Evolutionary conservation across 176 grass and related monocot species (phyloP).

Genomic region (Neostapfia colusana): DNA sequence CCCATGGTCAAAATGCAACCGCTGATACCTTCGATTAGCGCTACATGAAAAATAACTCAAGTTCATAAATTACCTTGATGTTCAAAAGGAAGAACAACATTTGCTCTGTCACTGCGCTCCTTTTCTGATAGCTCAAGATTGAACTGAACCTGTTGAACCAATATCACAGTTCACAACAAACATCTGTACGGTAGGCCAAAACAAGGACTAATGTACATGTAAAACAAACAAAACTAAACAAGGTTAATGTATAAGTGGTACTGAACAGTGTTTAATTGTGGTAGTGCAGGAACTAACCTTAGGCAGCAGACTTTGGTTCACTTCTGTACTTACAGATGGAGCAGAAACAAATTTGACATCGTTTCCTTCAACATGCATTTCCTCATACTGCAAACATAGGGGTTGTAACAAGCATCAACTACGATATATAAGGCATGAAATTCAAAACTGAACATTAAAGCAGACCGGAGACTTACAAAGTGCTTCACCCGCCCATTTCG

Average conservation of each 20-base stretch:
- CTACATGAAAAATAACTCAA: background rate
- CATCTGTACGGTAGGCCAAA: slow-evolving; percentile 9
- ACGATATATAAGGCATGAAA: slow-evolving; percentile 1
- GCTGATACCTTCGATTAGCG: background rate
- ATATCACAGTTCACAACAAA: slow-evolving; percentile 29
- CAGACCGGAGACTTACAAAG: slow-evolving; percentile 52
- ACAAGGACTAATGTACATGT: background rate
- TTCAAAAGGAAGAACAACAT: slow-evolving; percentile 93
- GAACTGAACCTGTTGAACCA: slow-evolving; percentile 74
- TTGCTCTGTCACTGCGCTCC: slow-evolving; percentile 72
- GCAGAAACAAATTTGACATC: slow-evolving; percentile 63
- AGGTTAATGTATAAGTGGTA: background rate
- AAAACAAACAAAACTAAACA: background rate
- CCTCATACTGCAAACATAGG: slow-evolving; percentile 55
- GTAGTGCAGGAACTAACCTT: slow-evolving; percentile 57
- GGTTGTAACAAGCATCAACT: slow-evolving; percentile 5
- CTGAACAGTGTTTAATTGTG: background rate
- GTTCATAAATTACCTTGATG: slow-evolving; percentile 67
- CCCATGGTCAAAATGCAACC: slow-evolving; percentile 15
- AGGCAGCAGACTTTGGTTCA: slow-evolving; percentile 75
- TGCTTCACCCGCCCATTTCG: slow-evolving; percentile 88
- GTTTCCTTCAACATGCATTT: slow-evolving; percentile 59
- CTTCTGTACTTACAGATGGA: slow-evolving; percentile 48
- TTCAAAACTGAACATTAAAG: background rate
- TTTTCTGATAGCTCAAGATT: slow-evolving; percentile 94